Percentiles rank a stretch among this genome's conserved stretches.
These are phyloP conservation scores for Eragrostis curvula DNA, from an alignment of 176 grass and related monocot species.

Conservation along the genomic window DNA sequence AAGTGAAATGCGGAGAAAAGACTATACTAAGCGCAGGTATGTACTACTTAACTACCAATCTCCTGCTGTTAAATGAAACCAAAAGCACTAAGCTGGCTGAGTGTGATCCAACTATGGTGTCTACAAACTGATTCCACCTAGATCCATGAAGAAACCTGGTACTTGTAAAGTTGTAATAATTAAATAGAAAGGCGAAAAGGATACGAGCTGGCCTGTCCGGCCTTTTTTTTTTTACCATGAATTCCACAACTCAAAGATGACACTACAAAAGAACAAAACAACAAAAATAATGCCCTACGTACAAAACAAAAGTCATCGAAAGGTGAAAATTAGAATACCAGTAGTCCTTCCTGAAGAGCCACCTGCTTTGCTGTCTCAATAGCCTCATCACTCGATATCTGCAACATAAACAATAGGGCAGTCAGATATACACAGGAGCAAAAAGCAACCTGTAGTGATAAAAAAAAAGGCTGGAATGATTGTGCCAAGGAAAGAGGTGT, in stretches of 20 bases:
- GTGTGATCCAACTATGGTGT: slow-evolving; percentile 1
- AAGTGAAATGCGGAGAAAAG: not conserved
- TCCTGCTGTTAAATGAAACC: not conserved
- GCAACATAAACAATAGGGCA: slow-evolving; percentile 8
- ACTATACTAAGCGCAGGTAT: not conserved
- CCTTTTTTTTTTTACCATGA: not conserved
- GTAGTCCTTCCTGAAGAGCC: slow-evolving; percentile 92
- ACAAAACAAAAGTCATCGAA: slow-evolving; percentile 1
- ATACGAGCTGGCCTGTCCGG: not conserved
- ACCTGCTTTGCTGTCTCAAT: slow-evolving; percentile 95
- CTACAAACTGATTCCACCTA: slow-evolving; percentile 21
- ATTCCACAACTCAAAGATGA: not conserved
- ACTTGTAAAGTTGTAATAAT: not conserved
- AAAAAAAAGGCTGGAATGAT: not conserved
- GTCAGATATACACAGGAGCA: slow-evolving; percentile 8
- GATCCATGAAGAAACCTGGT: not conserved
- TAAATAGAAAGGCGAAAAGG: slow-evolving; percentile 1
- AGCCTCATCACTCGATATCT: slow-evolving; percentile 96
- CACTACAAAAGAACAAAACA: not conserved
- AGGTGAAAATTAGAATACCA: slow-evolving; percentile 58
- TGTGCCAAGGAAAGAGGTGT: not conserved
- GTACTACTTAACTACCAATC: not conserved
- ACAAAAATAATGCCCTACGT: slow-evolving; percentile 3
- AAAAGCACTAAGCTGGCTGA: not conserved
- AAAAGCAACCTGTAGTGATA: not conserved